Base-by-base conservation (phyloP, 371 early-diverging fungal genomes). In the Nosema muscidifuracis region DNA sequence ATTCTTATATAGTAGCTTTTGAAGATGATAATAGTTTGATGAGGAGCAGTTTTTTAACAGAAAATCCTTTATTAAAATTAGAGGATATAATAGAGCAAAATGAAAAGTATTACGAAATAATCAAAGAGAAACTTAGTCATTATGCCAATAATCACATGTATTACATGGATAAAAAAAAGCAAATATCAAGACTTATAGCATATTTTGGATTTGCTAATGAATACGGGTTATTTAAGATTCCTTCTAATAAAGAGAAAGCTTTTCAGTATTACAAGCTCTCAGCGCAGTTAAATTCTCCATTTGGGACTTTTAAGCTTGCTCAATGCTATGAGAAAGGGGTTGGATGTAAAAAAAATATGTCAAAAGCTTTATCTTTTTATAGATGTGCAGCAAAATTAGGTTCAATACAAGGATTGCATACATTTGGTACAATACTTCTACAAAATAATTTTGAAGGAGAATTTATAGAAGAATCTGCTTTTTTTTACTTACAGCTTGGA, bases 381-480 rank as follows among this genome's bases (percentile, higher is more conserved):
- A 81, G 79, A 64, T 76, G 78, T 42, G 71, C 83, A 0, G 83
- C 84, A 15, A 84, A 84, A 55, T 70, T 81, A 12, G 84, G 84
- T 16, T 73, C 65, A 15, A 33, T 71, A 34, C 76, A 82, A 34
- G 82, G 77, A 18, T 38, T 83, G 63, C 83, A 84, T 71, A 73
- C 72, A 0, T 83, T 74, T 63, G 84, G 83, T n/a, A 66, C 74
- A 30, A 78, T 82, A 34, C 50, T 82, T 16, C 57, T 78, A 13
- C 62, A 81, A 34, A 81, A 82, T 1, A 50, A 68, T 38, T 43
- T 62, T 0, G 73, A 50, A 34, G 24, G 42, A 33, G 43, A 43
- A 30, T 31, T 44, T 31, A 74, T 80, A 66, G 43, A 69, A 12
- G 60, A 76, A 42, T 73, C 62, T 31, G 84, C 74, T 16, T 60